These are phyloP conservation scores for Borovskyia barvae DNA, from an alignment of 208 protist genomes.

Conservation along the genomic window DNA sequence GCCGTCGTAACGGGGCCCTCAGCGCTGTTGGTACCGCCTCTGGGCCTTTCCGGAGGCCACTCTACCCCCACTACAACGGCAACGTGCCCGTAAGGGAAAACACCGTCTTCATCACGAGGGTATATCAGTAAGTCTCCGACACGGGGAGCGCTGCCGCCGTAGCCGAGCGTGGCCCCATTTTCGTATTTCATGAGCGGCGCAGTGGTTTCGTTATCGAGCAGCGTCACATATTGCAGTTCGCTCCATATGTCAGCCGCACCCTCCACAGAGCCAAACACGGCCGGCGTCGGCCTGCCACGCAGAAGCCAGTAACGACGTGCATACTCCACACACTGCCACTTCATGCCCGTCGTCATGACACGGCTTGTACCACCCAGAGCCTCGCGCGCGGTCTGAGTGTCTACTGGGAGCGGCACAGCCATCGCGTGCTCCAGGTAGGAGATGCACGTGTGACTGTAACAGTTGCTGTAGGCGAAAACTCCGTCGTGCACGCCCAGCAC, in stretches of 20 bases:
- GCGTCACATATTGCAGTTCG: constrained; percentile 14
- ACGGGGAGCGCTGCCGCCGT: constrained; percentile 35
- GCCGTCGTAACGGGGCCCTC: neutral
- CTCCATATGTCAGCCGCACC: constrained; percentile 80
- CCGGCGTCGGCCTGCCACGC: constrained; percentile 39
- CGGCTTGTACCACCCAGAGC: constrained; percentile 1
- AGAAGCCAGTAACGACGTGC: constrained; percentile 87
- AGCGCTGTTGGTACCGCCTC: neutral
- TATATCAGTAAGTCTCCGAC: constrained; percentile 74
- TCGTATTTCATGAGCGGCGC: constrained; percentile 47
- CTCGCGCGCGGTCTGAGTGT: neutral
- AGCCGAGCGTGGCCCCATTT: constrained; percentile 19
- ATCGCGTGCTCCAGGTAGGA: constrained; percentile 24
- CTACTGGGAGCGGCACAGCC: constrained; percentile 4
- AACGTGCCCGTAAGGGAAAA: constrained; percentile 75
- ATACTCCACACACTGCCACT: constrained; percentile 90
- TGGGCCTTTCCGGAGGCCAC: neutral
- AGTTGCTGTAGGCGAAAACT: constrained; percentile 72
- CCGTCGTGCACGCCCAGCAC: constrained; percentile 51
- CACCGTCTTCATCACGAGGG: constrained; percentile 24
- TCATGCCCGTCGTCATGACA: constrained; percentile 46
- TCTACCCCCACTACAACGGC: constrained; percentile 66
- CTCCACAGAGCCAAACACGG: constrained; percentile 51
- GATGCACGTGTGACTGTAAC: constrained; percentile 39
- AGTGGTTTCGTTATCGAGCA: constrained; percentile 32